Evolutionary conservation across 306 rosid species (phyloP), one percentile per base, ranked within the genome.

Genomic region (Leucaena leucocephala): DNA sequence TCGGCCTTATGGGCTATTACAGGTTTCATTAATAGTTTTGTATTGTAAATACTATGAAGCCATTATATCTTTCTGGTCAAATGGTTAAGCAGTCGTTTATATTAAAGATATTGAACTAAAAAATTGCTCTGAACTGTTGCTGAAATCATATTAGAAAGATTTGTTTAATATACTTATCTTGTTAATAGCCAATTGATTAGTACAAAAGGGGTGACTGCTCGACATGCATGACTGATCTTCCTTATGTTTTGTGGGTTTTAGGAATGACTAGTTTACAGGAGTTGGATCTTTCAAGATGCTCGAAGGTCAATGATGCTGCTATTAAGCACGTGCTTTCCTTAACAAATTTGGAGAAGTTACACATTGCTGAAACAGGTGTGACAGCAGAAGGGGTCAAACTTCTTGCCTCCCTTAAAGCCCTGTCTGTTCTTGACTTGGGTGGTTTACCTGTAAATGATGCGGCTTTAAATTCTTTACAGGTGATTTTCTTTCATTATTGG

Each of bases 391-490:
- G 97, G 54, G 86, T 90, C 75, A 73, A 65, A 73, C 97, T 91
- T 79, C 86, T 94, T 38, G 76, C 94, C 68, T 86, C 89, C n/a
- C 93, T 91, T 69, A 55, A 54, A 74, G 81, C 81, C 76, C 85
- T 94, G 89, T 77, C 82, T 59, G 81, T 88, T 77, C 93, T 94
- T 63, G 95, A 92, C 80, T 87, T 92, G 83, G 98, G 98, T 66
- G 98, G 97, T 79, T 89, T 94, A 77, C 97, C 90, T 9, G 89
- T 92, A 8, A 93, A 94, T 76, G 98, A 95, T 78, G 78, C 17
- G 27, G 68, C 91, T 13, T 71, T 95, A 68, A 79, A 66, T 76
- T 87, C 90, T 2, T 85, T 95, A n/a, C 92, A 84, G 95, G 98
- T 91, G 72, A 44, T 64, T 58, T 39, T 7, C n/a, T 61, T 36